phyloP scores from a whole-genome alignment of 805 yeast species.

The Grigorovia transvaalensis region DNA sequence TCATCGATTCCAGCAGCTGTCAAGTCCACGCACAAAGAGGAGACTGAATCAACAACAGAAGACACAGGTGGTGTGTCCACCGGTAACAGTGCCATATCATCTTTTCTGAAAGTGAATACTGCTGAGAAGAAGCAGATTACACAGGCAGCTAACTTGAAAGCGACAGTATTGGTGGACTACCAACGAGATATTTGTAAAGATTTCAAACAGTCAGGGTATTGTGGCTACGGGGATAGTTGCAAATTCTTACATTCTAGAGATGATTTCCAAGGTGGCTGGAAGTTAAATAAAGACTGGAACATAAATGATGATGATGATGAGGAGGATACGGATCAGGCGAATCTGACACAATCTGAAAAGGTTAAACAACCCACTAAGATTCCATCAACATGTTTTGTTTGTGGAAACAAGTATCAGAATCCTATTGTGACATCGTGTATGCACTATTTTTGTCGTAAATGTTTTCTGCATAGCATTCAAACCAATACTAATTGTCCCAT shows the following conservation, averaged over 20 bases:
- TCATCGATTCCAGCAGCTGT: background rate
- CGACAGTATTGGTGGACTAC: slow-evolving; percentile 68
- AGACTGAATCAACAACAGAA: background rate
- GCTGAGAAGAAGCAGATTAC: slow-evolving; percentile 5
- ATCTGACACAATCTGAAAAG: background rate
- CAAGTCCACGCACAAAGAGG: background rate
- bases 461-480: slow-evolving; percentile 43
- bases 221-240: slow-evolving; percentile 97
- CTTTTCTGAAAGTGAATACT: background rate
- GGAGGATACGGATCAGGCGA: slow-evolving; percentile 15
- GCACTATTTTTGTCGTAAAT: slow-evolving; percentile 54
- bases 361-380: slow-evolving; percentile 21
- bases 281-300: slow-evolving; percentile 65
- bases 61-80: too few species aligned
- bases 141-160: slow-evolving; percentile 39
- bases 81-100: background rate
- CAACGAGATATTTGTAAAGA: slow-evolving; percentile 95
- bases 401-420: slow-evolving; percentile 41
- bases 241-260: slow-evolving; percentile 88
- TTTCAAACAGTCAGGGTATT: slow-evolving; percentile 79
- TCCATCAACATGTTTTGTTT: slow-evolving; percentile 55
- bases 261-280: slow-evolving; percentile 64
- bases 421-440: slow-evolving; percentile 54
- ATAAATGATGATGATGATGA: slow-evolving; percentile 16
- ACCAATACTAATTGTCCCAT: slow-evolving; percentile 39